Percentiles rank a stretch among this genome's conserved stretches.
Conservation (phyloP, 1,284 basidiomycete species). For the Austropuccinia psidii region DNA sequence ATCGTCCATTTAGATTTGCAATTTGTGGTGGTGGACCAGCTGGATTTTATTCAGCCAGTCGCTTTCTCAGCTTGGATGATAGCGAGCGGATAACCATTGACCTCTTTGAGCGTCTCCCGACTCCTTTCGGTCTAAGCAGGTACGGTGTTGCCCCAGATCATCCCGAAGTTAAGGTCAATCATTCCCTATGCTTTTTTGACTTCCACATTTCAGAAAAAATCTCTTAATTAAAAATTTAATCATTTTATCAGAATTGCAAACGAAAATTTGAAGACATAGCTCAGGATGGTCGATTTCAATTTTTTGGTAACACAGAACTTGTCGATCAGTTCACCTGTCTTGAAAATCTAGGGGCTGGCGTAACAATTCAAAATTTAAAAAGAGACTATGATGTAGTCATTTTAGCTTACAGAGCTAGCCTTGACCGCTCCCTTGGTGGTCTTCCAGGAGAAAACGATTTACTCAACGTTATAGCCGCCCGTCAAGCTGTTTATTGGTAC, state of each 20-base stretch:
- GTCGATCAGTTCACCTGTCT: neutral
- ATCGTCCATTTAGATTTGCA: conserved; percentile 57
- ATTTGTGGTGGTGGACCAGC: conserved; percentile 85
- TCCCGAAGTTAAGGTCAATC: conserved; percentile 83
- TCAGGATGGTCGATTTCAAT: conserved; percentile 65
- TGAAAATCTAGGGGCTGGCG: conserved; percentile 20
- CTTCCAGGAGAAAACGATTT: conserved; percentile 47
- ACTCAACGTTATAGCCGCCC: conserved; percentile 62
- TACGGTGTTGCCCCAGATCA: conserved; percentile 99
- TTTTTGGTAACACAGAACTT: conserved; percentile 68
- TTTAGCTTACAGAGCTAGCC: conserved; percentile 50
- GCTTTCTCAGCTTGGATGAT: conserved; percentile 59
- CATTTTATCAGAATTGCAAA: conserved; percentile 70
- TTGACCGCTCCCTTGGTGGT: conserved; percentile 48
- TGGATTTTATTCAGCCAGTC: conserved; percentile 84
- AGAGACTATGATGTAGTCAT: conserved; percentile 46
- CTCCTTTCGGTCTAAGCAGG: conserved; percentile 86
- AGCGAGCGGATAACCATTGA: conserved; percentile 58
- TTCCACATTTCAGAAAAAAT: conserved; percentile 50
- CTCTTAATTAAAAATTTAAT: conserved; percentile 48
- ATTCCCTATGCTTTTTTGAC: conserved; percentile 36
- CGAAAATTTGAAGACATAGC: conserved; percentile 76
- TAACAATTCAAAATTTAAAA: conserved; percentile 40
- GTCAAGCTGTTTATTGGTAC: conserved; percentile 94
- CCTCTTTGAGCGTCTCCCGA: conserved; percentile 85